Evolutionary conservation across 345 rosid species (phyloP).

Genomic region (Limnanthes douglasii): DNA sequence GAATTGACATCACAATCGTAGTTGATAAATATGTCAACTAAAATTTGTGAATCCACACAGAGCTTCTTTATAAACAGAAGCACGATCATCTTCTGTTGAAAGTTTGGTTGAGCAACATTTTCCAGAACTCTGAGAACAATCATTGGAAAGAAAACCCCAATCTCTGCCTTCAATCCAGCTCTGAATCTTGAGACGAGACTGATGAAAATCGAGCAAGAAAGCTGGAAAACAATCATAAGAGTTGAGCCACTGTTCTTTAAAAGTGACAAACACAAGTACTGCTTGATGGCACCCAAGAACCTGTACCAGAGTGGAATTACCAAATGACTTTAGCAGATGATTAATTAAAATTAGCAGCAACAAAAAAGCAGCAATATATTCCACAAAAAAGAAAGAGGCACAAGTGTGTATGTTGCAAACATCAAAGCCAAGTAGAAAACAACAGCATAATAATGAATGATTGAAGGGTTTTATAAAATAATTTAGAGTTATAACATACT

Average conservation of each 20-base stretch:
- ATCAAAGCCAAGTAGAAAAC: too few relatives aligned
- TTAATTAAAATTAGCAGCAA: too few relatives aligned
- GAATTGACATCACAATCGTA: constrained; percentile 99
- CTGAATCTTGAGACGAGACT: constrained; percentile 95
- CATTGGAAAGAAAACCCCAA: constrained; percentile 99
- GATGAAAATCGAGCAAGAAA: constrained; percentile 98
- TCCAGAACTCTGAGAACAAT: constrained; percentile 92
- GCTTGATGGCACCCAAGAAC: constrained; percentile 98
- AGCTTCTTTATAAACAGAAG: constrained; percentile 95
- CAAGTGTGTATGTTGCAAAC: too few relatives aligned
- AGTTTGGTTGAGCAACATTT: constrained; percentile 97
- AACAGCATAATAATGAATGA: too few relatives aligned
- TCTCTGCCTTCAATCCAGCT: constrained; percentile 98
- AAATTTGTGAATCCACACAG: constrained; percentile 90
- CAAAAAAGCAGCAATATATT: too few relatives aligned
- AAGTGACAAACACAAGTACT: constrained; percentile 82
- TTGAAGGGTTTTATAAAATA: too few relatives aligned
- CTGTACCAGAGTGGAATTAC: constrained; percentile 37
- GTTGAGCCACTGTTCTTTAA: constrained; percentile 95
- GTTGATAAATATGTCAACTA: constrained; percentile 95
- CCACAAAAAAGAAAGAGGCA: too few relatives aligned
- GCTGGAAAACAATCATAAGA: constrained; percentile 96
- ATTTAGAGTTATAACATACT: too few relatives aligned
- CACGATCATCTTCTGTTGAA: constrained; percentile 97
- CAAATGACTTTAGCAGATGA: too few relatives aligned